phyloP scores from a whole-genome alignment of 2,329 filamentous ascomycete species.

The Aspergillus aculeatinus region DNA sequence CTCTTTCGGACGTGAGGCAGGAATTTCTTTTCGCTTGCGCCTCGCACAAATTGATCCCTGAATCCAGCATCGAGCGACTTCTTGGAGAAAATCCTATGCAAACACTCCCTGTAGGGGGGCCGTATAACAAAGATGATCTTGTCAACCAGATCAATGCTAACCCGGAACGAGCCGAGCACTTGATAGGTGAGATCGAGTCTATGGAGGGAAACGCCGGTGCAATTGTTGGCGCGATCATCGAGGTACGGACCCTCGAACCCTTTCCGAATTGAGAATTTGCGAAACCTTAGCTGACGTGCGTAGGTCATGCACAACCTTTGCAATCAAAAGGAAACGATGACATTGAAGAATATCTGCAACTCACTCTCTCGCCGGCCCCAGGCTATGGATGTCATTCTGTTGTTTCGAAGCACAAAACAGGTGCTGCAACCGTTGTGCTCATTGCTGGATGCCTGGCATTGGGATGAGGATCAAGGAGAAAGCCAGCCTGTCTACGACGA shows the following conservation, averaged over 20 bases:
- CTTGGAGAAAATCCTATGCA: conserved; percentile 83
- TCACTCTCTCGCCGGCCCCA: conserved; percentile 56
- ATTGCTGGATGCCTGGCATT: conserved; percentile 62
- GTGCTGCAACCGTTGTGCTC: conserved; percentile 59
- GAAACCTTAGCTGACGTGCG: conserved; percentile 7
- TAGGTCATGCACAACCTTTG: conserved; percentile 57
- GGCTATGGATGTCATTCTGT: conserved; percentile 58
- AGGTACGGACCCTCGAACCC: conserved; percentile 49
- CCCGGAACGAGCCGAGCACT: conserved; percentile 69
- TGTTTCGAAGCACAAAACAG: conserved; percentile 58
- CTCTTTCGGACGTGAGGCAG: conserved; percentile 67
- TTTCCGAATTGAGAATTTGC: too few species aligned
- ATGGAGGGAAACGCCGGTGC: conserved; percentile 91
- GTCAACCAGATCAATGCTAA: conserved; percentile 76
- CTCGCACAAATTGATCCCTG: conserved; percentile 78
- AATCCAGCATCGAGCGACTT: conserved; percentile 73
- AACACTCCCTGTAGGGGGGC: conserved; percentile 63
- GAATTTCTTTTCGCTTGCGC: conserved; percentile 90
- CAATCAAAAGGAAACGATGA: conserved; percentile 61
- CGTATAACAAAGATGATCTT: conserved; percentile 72
- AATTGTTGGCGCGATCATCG: conserved; percentile 73
- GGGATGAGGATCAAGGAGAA: conserved; percentile 64
- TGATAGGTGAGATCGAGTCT: conserved; percentile 79
- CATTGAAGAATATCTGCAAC: conserved; percentile 61
- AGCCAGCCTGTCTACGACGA: conserved; percentile 66